A percentile compares a stretch with the other conserved stretches of the same genome.
These are phyloP conservation scores for Apiotrichum veenhuisii DNA, from an alignment of 1,284 basidiomycete species.

Conservation along the genomic window DNA sequence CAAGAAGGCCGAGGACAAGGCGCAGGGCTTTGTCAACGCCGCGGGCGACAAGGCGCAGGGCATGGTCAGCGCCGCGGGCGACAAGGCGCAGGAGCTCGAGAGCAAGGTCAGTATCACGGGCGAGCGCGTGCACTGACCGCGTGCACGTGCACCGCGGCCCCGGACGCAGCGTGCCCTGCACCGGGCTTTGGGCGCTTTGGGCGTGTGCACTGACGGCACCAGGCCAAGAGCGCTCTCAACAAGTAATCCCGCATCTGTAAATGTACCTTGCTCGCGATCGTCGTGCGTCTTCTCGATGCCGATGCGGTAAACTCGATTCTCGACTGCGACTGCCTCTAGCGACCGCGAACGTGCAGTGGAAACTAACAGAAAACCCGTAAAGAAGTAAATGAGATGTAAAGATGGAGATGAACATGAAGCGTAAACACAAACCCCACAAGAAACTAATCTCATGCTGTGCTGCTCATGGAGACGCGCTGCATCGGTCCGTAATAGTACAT, in stretches of 20 bases:
- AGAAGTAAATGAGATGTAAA: no score
- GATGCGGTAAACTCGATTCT: no score
- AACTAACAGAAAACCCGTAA: no score
- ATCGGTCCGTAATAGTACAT: slow-evolving; percentile 2
- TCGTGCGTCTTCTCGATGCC: no score
- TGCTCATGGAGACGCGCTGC: neutral
- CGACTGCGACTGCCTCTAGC: no score
- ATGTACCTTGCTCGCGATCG: no score
- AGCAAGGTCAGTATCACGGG: neutral
- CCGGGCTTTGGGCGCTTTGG: no score
- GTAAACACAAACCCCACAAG: neutral
- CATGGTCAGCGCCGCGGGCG: neutral
- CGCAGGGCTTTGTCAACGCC: neutral
- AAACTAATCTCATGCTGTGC: neutral
- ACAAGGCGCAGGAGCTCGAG: neutral
- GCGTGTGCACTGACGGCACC: no score
- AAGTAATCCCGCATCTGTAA: neutral
- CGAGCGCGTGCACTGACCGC: neutral
- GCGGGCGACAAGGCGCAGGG: neutral
- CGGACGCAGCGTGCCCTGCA: no score
- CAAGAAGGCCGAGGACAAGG: neutral
- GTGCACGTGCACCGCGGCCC: neutral
- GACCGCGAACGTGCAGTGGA: no score
- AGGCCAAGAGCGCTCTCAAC: neutral
- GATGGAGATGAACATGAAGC: no score